A percentile compares a stretch with the other conserved stretches of the same genome.
phyloP scores from a whole-genome alignment of 768 basidiomycete species.

The Coprinopsis marcescibilis region DNA sequence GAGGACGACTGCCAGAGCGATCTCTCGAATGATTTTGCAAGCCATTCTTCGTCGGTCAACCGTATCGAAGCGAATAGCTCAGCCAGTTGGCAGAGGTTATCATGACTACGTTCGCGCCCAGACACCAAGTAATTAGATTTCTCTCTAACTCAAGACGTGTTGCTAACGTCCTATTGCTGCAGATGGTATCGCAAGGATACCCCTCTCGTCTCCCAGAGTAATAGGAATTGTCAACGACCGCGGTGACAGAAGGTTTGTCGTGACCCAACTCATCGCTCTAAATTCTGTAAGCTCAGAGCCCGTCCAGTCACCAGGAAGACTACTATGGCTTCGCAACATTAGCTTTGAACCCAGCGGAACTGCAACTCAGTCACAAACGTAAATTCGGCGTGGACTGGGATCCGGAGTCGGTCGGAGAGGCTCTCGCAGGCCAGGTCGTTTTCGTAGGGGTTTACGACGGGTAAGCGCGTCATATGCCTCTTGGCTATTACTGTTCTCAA shows the following conservation, averaged over 20 bases:
- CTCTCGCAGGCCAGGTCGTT: conserved; percentile 67
- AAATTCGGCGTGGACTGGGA: conserved; percentile 68
- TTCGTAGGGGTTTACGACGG: conserved; percentile 93
- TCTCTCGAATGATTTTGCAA: conserved; percentile 3
- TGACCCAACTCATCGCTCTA: conserved; percentile 19
- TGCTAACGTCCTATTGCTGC: neutral
- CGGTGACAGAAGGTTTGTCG: conserved; percentile 73
- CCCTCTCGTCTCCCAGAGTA: conserved; percentile 69
- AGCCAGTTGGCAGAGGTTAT: conserved; percentile 31
- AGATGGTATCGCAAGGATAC: conserved; percentile 66
- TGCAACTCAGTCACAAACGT: conserved; percentile 58
- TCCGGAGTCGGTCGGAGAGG: conserved; percentile 44
- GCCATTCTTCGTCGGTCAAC: neutral
- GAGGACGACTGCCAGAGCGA: neutral
- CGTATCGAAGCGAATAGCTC: neutral
- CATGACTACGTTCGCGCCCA: conserved; percentile 69
- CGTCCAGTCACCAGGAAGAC: conserved; percentile 81
- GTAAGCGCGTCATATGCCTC: conserved; percentile 32
- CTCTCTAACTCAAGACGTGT: neutral
- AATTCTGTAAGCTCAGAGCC: neutral
- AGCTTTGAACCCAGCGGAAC: conserved; percentile 70
- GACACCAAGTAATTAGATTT: conserved; percentile 28
- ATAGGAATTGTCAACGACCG: conserved; percentile 73
- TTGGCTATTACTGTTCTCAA: conserved; percentile 7
- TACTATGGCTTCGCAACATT: conserved; percentile 74